These are phyloP conservation scores for Harringtonia lauricola DNA, from an alignment of 2,329 filamentous ascomycete genomes.

Conservation along the genomic window DNA sequence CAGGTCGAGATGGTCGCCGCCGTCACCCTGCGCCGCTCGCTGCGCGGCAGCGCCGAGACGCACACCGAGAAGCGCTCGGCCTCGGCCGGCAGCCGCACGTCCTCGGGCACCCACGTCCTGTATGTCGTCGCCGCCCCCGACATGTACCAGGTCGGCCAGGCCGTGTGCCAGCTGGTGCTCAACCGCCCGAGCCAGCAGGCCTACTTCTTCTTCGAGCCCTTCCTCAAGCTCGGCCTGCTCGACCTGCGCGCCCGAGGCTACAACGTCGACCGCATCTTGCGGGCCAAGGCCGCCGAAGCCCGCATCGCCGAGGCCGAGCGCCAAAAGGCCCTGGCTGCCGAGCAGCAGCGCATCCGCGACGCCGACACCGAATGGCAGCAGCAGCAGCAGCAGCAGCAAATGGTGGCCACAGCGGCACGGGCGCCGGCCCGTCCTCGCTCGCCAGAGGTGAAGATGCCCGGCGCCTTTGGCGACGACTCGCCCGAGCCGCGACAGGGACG, in stretches of 20 bases:
- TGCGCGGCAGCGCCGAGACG: slow-evolving; percentile 55
- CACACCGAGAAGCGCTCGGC: slow-evolving; percentile 68
- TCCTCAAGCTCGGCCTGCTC: slow-evolving; percentile 74
- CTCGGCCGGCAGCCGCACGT: slow-evolving; percentile 44
- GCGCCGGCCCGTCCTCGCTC: slow-evolving; percentile 12
- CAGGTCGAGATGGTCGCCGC: slow-evolving; percentile 66
- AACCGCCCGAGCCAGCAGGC: slow-evolving; percentile 78
- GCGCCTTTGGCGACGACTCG: slow-evolving; percentile 53
- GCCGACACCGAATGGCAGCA: slow-evolving; percentile 25
- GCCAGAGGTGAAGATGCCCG: slow-evolving; percentile 54
- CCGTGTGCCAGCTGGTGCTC: slow-evolving; percentile 71
- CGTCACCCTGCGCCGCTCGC: slow-evolving; percentile 65
- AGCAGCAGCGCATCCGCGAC: slow-evolving; percentile 56
- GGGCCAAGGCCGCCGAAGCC: slow-evolving; percentile 77
- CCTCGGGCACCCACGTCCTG: slow-evolving; percentile 46
- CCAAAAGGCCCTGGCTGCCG: slow-evolving; percentile 61
- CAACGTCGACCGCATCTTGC: slow-evolving; percentile 90
- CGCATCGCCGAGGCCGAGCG: slow-evolving; percentile 76
- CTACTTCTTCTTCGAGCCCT: slow-evolving; percentile 81
- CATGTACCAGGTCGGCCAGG: slow-evolving; percentile 85
- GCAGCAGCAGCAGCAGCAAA: slow-evolving; percentile 9
- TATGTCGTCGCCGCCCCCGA: slow-evolving; percentile 61
- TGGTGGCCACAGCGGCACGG: neutral
- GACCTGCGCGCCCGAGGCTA: slow-evolving; percentile 81
- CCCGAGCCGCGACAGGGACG: slow-evolving; percentile 16